Base-by-base conservation (phyloP, 1,284 basidiomycete genomes). In the Ustilago crameri region DNA sequence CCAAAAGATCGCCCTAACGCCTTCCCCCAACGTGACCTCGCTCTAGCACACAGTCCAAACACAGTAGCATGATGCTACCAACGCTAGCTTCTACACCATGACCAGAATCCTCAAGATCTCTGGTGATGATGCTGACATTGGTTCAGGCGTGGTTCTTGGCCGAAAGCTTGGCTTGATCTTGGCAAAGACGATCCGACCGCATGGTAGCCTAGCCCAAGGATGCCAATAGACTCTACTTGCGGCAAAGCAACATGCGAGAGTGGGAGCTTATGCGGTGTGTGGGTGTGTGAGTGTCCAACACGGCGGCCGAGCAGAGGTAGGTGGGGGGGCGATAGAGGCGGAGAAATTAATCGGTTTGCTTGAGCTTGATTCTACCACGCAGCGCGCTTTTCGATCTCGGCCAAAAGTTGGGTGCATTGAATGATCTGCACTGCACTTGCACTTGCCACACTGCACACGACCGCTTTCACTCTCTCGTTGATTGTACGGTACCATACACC, bases 331-430 rank as follows among this genome's bases (percentile, higher is more conserved):
- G n/a, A n/a, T n/a, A n/a, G n/a, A n/a, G n/a, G 35, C 35, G 35
- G 26, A 30, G 30, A 30, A 12, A 5, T 5, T 12, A 30, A 30
- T 5, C 30, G 41, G 44, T 24, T 58, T 46, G 38, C 48, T 56
- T 63, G 49, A 56, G 45, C 49, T 48, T 44, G 49, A 63, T 52
- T 63, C 60, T 63, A 63, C 53, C 26, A 23, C 50, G 60, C 60
- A 63, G 44, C n/a, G 38, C 26, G 12, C 38, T 51, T 23, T 62
- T 62, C 38, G 48, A 62, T 62, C 60, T 62, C 60, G 52, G 52
- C 49, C 50, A 18, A n/a, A 15, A 40, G 35, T 44, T 34, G n/a
- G 41, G 24, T 32, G 22, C 23, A 22, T n/a, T 17, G 14, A n/a
- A 37, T 37, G 35, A 9, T 17, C 35, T 37, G 35, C 35, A 37